Base-by-base conservation (phyloP, 441 rosid species). In the Jatropha multifida region DNA sequence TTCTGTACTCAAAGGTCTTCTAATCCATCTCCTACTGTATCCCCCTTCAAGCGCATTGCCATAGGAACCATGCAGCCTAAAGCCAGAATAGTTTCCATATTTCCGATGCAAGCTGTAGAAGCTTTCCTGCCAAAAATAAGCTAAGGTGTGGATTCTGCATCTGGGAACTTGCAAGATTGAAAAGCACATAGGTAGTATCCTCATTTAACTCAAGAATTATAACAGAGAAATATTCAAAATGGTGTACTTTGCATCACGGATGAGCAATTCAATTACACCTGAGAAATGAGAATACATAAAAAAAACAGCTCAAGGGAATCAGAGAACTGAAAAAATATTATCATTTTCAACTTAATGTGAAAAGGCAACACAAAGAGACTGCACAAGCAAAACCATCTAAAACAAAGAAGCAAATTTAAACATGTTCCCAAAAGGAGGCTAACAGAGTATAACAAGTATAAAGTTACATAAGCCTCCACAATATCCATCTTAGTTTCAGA, bases 91-190 rank as follows among this genome's bases (percentile, higher is more conserved):
- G 27, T 72, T 79, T 67, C 78, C 81, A 79, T 63, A 55, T 49
- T 73, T 70, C 55, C 79, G 72, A 67, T 81, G 52, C 67, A 77
- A 76, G 74, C 82, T 72, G 69, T 81, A 81, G 79, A 86, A 82
- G 74, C 83, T 81, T 83, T 83, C 85, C 59, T 68, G 76, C 80
- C 84, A 87, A 67, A 85, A 82, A 70, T 74, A 79, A 65, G 86
- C 87, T n/a, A 94, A 80, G 77, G 79, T 73, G 69, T 82, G 85
- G 77, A 84, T 68, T 77, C 90, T 81, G 40, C 76, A 81, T 85
- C 86, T 90, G 60, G 95, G 90, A 69, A 85, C 78, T 83, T 88
- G 92, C 69, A 87, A 85, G 74, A 92, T 76, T 69, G 97, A 85
- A 84, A 86, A 79, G 79, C 90, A 88, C 90, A 90, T 87, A 9